Base-by-base conservation (phyloP, 2,329 filamentous ascomycete genomes). In the Cytospora schulzeri region DNA sequence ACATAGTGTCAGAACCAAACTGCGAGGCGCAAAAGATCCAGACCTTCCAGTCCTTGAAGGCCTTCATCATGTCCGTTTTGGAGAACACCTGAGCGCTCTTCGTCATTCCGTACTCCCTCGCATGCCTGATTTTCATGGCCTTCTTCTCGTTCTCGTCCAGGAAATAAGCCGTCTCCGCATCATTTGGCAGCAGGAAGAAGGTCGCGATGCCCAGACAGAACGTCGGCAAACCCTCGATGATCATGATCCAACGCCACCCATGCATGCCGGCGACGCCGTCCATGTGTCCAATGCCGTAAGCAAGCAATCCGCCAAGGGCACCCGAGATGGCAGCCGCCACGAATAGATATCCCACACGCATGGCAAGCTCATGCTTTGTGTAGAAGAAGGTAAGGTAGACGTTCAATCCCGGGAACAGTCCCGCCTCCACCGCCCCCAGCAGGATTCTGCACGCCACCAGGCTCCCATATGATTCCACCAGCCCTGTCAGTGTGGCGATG, bases 321-420 rank as follows among this genome's bases (percentile, higher is more conserved):
- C 91, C 91, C 0, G 90, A 89, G 4, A 91, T 79, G 1, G 91
- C 90, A 1, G 90, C 85, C 52, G 82, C 85, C 58, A 90, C 87
- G 71, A 92, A 92, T 0, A 93, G 81, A 69, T 91, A 92, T 1
- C 88, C 89, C 3, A 92, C 87, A 2, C 91, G 85, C 51, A 92
- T 76, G 5, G 89, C 90, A 1, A 92, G 82, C 75, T 93, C 90
- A 31, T 83, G 81, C 71, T 89, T 90, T 55, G 86, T 90, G 77
- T 93, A 93, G 79, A 91, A 92, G 68, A 92, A 84, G 0, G 90
- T 92, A 22, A 93, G 80, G 69, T 91, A 91, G 22, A 89, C 76
- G 6, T 85, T 87, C 68, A 90, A 76, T 0, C 89, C 89, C 0
- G 90, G 89, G 68, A 91, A 91, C 0, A 91, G 77, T 0, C 89